Conservation (phyloP, 148 eudicot genomes). For the Rhododendron kiyosumense region DNA sequence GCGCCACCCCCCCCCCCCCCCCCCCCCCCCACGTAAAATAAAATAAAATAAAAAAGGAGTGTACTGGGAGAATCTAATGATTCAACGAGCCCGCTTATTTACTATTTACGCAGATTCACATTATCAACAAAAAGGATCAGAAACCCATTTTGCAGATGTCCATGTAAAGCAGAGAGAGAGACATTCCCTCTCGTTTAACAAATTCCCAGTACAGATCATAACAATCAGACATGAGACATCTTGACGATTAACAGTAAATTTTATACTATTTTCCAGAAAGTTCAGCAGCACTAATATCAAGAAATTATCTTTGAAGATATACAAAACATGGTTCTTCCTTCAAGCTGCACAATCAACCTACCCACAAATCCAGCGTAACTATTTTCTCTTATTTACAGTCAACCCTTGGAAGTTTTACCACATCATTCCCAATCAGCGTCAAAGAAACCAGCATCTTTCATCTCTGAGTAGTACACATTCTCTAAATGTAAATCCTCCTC, state of each 20-base stretch:
- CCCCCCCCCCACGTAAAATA: no score
- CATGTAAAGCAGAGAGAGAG: neutral
- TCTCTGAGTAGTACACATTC: constrained; percentile 72
- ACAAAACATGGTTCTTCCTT: neutral
- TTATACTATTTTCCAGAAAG: neutral
- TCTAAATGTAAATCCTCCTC: constrained; percentile 66
- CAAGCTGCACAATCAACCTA: neutral
- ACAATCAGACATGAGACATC: neutral
- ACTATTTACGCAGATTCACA: neutral
- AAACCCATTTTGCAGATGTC: neutral
- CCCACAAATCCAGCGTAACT: neutral
- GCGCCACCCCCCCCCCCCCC: no score
- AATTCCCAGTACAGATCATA: neutral
- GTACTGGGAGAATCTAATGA: no score
- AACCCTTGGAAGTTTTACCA: neutral
- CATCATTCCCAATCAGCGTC: constrained; percentile 59
- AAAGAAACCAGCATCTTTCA: constrained; percentile 78
- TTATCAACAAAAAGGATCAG: no score
- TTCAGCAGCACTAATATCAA: neutral
- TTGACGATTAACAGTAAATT: neutral
- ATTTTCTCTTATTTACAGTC: constrained; percentile 28
- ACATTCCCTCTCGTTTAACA: neutral
- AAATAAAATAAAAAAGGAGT: no score
- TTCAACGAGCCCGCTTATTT: no score
- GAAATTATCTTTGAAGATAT: neutral